Evolutionary conservation across 257 asterid genomes (phyloP).

Genomic region (Nicotiana undulata): DNA sequence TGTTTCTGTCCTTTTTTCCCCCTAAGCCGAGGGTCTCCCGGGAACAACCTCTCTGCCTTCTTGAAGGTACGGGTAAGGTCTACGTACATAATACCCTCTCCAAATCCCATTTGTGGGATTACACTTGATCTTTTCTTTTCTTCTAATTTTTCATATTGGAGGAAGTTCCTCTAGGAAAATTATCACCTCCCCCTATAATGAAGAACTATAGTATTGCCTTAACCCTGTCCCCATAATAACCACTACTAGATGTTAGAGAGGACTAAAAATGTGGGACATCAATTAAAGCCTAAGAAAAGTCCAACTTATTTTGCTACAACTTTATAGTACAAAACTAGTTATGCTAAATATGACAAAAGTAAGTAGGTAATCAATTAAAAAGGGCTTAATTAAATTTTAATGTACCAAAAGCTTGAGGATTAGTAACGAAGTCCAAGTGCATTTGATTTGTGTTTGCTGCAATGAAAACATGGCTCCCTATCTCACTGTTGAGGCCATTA

Average conservation of each 20-base stretch:
- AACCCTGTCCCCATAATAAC: neutral
- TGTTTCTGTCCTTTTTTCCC: too few relatives aligned
- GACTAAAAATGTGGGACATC: neutral
- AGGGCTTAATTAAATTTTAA: neutral
- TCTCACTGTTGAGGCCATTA: constrained; percentile 35
- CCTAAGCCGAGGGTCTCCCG: too few relatives aligned
- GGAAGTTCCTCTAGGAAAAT: neutral
- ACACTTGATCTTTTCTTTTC: too few relatives aligned
- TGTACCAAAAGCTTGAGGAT: constrained; percentile 58
- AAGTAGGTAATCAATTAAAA: neutral
- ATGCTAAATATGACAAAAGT: neutral
- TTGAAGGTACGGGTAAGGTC: too few relatives aligned
- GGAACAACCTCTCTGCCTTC: too few relatives aligned
- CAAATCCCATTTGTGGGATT: too few relatives aligned
- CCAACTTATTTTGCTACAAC: neutral
- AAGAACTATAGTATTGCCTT: neutral
- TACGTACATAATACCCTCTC: too few relatives aligned
- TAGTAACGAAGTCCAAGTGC: constrained; percentile 52
- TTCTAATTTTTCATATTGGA: neutral
- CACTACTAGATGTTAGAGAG: neutral
- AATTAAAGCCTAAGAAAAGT: neutral
- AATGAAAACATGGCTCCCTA: constrained; percentile 43
- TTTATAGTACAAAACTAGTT: too few relatives aligned
- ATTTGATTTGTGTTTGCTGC: constrained; percentile 55
- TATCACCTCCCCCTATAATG: neutral